phyloP scores from a whole-genome alignment of 371 early-diverging fungal genomes.

The Mortierella sp. region DNA sequence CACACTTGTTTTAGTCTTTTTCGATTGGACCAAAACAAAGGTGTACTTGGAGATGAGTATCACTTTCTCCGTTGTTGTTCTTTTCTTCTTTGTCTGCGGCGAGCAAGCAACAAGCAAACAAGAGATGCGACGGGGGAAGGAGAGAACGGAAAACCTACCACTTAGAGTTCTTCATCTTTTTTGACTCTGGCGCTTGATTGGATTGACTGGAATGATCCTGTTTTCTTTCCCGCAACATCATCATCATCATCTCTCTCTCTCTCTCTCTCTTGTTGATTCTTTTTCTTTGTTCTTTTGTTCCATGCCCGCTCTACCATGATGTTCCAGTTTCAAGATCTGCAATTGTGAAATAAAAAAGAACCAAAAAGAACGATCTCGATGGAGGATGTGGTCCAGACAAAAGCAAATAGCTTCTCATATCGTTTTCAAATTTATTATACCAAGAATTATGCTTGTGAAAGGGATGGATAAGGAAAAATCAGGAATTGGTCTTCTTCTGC shows the following conservation, averaged over 20 bases:
- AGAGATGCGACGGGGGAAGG: too few species aligned
- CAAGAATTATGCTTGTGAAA: background rate
- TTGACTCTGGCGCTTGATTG: too few species aligned
- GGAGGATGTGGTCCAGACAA: background rate
- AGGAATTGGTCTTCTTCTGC: slow-evolving; percentile 21
- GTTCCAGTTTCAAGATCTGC: too few species aligned
- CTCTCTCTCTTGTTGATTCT: too few species aligned
- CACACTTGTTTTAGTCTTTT: background rate
- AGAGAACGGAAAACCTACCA: background rate
- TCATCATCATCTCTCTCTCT: background rate
- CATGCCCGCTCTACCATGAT: too few species aligned
- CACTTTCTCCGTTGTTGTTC: background rate
- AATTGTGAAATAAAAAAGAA: too few species aligned
- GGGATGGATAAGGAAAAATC: slow-evolving; percentile 19
- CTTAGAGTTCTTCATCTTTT: background rate
- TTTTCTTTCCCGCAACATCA: background rate
- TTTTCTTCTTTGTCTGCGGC: background rate
- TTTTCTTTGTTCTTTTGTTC: too few species aligned
- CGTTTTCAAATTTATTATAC: background rate
- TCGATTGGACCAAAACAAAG: background rate
- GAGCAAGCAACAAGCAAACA: background rate
- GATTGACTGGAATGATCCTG: too few species aligned
- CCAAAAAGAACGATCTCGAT: too few species aligned
- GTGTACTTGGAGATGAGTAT: background rate
- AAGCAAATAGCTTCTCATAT: background rate